Conservation (phyloP, 192 early-diverging fungal species). For the Irineochytrium annulatum region DNA sequence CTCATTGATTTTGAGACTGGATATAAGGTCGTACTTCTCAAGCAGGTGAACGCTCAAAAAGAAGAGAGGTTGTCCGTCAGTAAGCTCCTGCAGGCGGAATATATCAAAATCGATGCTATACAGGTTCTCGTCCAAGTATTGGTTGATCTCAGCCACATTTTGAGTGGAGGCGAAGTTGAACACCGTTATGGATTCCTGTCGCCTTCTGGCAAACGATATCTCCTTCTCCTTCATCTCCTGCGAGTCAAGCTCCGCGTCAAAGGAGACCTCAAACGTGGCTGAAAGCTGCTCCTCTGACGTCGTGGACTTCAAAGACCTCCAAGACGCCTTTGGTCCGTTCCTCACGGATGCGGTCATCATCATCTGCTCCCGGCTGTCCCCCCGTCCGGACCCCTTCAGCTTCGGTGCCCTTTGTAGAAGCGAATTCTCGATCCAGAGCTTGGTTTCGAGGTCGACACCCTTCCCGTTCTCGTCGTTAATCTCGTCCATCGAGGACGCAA, state of each 20-base stretch:
- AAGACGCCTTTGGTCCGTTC: no score
- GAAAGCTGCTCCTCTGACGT: no score
- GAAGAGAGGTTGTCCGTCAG: slow-evolving; percentile 44
- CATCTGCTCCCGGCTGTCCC: slow-evolving; percentile 9
- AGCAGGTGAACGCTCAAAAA: slow-evolving; percentile 46
- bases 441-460: slow-evolving; percentile 50
- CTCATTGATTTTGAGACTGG: slow-evolving; percentile 41
- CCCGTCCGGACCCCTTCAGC: slow-evolving; percentile 17
- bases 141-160: slow-evolving; percentile 38
- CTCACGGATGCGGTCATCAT: no score
- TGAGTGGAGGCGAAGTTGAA: slow-evolving; percentile 1
- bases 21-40: slow-evolving; percentile 40
- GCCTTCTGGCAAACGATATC: no score
- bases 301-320: no score
- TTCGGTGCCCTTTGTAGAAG: slow-evolving; percentile 36
- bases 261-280: no score
- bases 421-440: slow-evolving; percentile 50
- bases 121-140: slow-evolving; percentile 26
- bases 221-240: no score
- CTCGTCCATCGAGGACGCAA: slow-evolving; percentile 48
- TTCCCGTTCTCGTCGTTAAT: slow-evolving; percentile 50
- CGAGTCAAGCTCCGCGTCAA: no score
- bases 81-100: slow-evolving; percentile 43
- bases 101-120: slow-evolving; percentile 50
- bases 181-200: neutral